Evolutionary conservation across 163 green algal species (phyloP), one percentile per base, ranked within the genome.

Genomic region (Prototheca stagnorum): DNA sequence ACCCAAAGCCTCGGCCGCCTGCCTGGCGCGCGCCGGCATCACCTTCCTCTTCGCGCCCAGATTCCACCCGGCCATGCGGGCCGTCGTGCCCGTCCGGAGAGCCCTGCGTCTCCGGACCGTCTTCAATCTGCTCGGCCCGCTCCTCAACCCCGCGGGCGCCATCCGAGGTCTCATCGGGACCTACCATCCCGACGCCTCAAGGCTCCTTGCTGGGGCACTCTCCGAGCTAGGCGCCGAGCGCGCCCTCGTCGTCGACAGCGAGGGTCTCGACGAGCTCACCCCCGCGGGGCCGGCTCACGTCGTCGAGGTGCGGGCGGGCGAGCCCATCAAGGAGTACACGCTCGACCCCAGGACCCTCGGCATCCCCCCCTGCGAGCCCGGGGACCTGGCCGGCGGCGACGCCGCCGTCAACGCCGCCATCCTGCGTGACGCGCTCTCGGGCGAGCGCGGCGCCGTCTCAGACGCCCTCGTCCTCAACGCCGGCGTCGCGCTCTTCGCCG

Each of bases 11-110:
- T 72, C 96, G 29, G 35, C 53, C 2, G 40, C 29, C 15, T 97
- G 88, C 66, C 51, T 99, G 25, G 59, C 84, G 9, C 61, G 93
- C 60, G 75, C 69, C 8, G 73, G 79, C 24, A 64, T 99, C 22
- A 88, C 78, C 25, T 99, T 99, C 75, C 97, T 99, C 89, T 96
- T 85, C 56, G 88, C 91, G 0, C 88, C 89, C 43, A 57, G 66
- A 28, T 99, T 85, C 67, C 87, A 96, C 60, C 86, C 89, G 1
- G 86, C 79, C 37, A 96, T 99, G 88, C 68, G 68, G 53, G 72
- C 70, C 14, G 77, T 97, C 26, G 57, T 71, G 4, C 72, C 78
- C 0, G 80, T 96, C 50, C 68, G 90, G 11, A 81, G 78, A 37
- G 72, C 78, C 2, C 53, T 81, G 24, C 60, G 77, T 59, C 70